A percentile compares a stretch with the other conserved stretches of the same genome.
Evolutionary conservation across 495 filamentous ascomycete species (phyloP).

Genomic region (Podospora pseudocomata): DNA sequence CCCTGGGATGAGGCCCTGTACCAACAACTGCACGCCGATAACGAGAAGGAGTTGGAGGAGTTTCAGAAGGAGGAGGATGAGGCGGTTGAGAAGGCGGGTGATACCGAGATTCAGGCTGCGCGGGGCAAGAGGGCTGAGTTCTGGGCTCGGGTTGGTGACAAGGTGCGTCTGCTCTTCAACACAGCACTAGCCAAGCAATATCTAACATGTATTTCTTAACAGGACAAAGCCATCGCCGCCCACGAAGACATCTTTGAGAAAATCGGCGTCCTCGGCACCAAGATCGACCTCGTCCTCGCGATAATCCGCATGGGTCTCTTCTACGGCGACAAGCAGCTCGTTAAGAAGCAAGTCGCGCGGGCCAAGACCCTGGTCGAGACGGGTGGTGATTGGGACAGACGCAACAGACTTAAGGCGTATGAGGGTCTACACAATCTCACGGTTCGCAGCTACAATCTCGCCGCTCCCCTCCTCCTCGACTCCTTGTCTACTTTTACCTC

Average conservation of each 20-base stretch:
- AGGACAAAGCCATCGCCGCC: constrained; percentile 90
- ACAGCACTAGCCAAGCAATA: background rate
- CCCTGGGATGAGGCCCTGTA: constrained; percentile 91
- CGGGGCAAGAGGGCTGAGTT: constrained; percentile 93
- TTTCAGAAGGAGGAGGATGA: constrained; percentile 95
- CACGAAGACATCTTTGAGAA: constrained; percentile 93
- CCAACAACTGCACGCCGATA: constrained; percentile 77
- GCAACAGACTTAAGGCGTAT: constrained; percentile 97
- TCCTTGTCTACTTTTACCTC: constrained; percentile 97
- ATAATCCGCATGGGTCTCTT: constrained; percentile 95
- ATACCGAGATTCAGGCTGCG: constrained; percentile 90
- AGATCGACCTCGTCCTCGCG: constrained; percentile 93
- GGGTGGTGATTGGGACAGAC: constrained; percentile 96
- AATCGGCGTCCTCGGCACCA: constrained; percentile 87
- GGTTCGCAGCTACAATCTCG: constrained; percentile 79
- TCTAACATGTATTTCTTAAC: constrained; percentile 7
- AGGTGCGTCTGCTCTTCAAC: constrained; percentile 54
- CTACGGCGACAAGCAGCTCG: constrained; percentile 84
- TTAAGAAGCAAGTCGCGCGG: constrained; percentile 89
- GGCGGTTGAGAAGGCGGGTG: constrained; percentile 88
- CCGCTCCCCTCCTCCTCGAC: constrained; percentile 91
- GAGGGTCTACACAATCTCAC: constrained; percentile 91
- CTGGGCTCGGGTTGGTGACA: constrained; percentile 90
- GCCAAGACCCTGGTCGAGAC: constrained; percentile 86
- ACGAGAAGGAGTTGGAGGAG: constrained; percentile 84